Percentiles rank a stretch among this genome's conserved stretches.
Conservation (phyloP, 2,329 filamentous ascomycete genomes). For the Aspergillus piperis region DNA sequence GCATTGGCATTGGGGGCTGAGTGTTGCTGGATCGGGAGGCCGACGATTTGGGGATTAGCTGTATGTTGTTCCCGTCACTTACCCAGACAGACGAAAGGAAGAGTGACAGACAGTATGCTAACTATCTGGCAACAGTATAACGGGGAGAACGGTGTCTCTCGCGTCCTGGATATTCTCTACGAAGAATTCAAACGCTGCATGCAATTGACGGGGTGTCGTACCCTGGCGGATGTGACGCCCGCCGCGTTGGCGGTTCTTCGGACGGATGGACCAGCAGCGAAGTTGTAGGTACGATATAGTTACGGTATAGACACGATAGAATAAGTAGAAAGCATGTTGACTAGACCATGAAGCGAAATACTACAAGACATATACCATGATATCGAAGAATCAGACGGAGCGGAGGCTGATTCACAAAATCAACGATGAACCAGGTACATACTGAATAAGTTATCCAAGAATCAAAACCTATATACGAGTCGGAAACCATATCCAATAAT, state of each 20-base stretch:
- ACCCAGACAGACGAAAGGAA: too few relatives aligned
- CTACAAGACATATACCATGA: too few relatives aligned
- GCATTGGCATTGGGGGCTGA: conserved; percentile 39
- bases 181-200: conserved; percentile 35
- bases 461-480: background rate
- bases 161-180: conserved; percentile 34
- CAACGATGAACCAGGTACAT: background rate
- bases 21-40: conserved; percentile 35
- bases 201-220: conserved; percentile 31
- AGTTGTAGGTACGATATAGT: conserved; percentile 15
- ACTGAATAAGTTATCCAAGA: too few relatives aligned
- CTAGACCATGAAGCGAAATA: too few relatives aligned
- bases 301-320: background rate
- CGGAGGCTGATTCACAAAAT: background rate
- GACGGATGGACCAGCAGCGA: conserved; percentile 24
- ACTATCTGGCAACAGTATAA: conserved; percentile 25
- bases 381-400: background rate
- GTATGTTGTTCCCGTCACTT: conserved; percentile 22
- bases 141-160: conserved; percentile 34
- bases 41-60: conserved; percentile 38
- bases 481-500: background rate
- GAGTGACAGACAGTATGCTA: background rate
- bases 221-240: conserved; percentile 27
- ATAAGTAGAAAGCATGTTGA: background rate
- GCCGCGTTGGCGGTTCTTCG: conserved; percentile 24